phyloP scores from a whole-genome alignment of 768 basidiomycete genomes.

The Pleurotus pulmonarius region DNA sequence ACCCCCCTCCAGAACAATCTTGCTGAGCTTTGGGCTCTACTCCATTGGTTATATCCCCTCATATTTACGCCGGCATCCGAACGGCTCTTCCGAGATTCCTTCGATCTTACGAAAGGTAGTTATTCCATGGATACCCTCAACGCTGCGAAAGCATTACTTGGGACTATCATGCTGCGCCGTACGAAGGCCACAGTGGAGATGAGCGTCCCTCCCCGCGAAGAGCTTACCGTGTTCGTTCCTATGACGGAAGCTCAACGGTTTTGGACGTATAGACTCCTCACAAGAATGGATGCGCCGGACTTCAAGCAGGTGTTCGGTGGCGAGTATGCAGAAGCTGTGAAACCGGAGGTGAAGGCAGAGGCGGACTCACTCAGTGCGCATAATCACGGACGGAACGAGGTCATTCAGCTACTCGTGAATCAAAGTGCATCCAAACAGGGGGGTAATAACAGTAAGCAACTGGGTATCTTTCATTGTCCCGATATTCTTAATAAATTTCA shows the following conservation, averaged over 20 bases:
- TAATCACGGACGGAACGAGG: constrained; percentile 33
- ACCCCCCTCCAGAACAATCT: constrained; percentile 73
- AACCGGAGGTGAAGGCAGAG: constrained; percentile 10
- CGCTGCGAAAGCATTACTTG: constrained; percentile 44
- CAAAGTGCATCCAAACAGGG: constrained; percentile 30
- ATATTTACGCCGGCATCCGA: constrained; percentile 49
- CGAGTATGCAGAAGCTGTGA: constrained; percentile 15
- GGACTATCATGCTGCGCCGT: constrained; percentile 54
- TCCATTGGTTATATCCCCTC: constrained; percentile 53
- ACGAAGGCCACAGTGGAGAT: constrained; percentile 47
- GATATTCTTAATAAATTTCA: neutral
- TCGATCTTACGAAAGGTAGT: constrained; percentile 47
- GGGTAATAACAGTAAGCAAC: constrained; percentile 15
- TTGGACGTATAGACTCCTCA: constrained; percentile 57
- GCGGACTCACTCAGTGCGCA: constrained; percentile 16
- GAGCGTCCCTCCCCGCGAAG: constrained; percentile 53
- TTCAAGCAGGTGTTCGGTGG: constrained; percentile 43
- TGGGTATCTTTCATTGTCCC: neutral
- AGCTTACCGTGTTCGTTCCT: constrained; percentile 53
- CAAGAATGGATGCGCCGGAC: constrained; percentile 45
- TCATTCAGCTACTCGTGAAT: constrained; percentile 31
- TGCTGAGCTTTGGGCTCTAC: constrained; percentile 50
- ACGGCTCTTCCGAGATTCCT: constrained; percentile 45
- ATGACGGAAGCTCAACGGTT: constrained; percentile 58
- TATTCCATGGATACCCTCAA: constrained; percentile 48